phyloP scores from a whole-genome alignment of 345 rosid genomes.

The Gossypium rotundifolium region DNA sequence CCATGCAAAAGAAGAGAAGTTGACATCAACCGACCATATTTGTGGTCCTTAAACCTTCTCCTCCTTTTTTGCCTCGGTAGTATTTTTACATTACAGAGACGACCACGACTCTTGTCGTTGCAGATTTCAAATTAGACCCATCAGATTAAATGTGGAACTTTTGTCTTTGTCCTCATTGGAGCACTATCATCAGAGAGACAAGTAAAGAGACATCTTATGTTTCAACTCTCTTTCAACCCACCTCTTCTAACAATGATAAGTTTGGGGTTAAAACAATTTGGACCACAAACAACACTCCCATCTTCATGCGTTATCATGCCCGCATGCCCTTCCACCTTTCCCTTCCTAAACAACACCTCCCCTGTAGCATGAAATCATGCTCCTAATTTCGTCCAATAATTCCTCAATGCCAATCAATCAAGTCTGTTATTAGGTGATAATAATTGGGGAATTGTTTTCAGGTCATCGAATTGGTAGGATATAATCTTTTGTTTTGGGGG shows the following conservation, averaged over 20 bases:
- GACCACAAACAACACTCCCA: slow-evolving; percentile 21
- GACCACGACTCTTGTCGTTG: background rate
- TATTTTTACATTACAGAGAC: background rate
- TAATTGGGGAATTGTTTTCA: background rate
- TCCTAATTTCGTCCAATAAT: background rate
- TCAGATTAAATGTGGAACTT: background rate
- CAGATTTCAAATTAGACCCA: background rate
- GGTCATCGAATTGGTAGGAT: background rate
- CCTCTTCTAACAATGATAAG: slow-evolving; percentile 8
- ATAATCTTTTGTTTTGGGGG: background rate
- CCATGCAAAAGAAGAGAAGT: slow-evolving; percentile 13
- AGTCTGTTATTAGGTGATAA: background rate
- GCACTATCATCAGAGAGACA: slow-evolving; percentile 1
- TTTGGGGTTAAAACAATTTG: slow-evolving; percentile 6
- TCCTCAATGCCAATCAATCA: background rate
- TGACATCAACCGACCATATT: slow-evolving; percentile 13
- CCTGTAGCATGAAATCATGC: background rate
- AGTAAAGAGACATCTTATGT: slow-evolving; percentile 15
- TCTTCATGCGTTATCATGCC: slow-evolving; percentile 4
- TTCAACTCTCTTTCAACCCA: slow-evolving; percentile 25
- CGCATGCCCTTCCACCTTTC: background rate
- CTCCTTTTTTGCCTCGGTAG: background rate
- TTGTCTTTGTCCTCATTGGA: slow-evolving; percentile 9
- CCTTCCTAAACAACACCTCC: background rate
- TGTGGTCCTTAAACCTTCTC: slow-evolving; percentile 11